Conservation (phyloP, 2,329 filamentous ascomycete genomes). For the Aureobasidium uvarum region DNA sequence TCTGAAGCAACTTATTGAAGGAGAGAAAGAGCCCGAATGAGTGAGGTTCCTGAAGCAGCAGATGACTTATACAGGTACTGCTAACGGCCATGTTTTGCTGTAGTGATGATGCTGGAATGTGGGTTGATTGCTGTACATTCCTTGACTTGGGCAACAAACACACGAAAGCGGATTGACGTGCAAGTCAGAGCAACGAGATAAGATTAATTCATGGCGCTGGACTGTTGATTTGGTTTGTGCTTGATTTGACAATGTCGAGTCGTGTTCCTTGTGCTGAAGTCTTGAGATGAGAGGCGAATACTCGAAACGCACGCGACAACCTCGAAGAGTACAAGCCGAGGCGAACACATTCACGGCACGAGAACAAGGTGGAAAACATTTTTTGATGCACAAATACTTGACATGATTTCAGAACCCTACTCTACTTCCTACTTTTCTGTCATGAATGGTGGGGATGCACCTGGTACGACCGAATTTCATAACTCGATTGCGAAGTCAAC, state of each 20-base stretch:
- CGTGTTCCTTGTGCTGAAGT: neutral
- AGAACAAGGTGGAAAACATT: neutral
- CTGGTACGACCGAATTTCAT: too few relatives aligned
- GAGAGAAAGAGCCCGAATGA: constrained; percentile 28
- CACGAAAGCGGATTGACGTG: constrained; percentile 30
- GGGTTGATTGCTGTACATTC: constrained; percentile 32
- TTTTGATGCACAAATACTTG: neutral
- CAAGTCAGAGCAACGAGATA: constrained; percentile 23
- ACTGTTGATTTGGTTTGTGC: neutral
- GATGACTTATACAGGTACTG: constrained; percentile 35
- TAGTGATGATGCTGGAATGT: constrained; percentile 35
- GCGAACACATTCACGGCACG: neutral
- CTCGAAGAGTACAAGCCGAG: neutral
- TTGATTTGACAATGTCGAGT: neutral
- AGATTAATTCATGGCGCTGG: constrained; percentile 3
- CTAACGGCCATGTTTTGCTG: constrained; percentile 33
- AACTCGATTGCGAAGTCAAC: too few relatives aligned
- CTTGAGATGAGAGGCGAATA: neutral
- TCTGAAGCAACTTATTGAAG: constrained; percentile 33
- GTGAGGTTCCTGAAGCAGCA: constrained; percentile 25
- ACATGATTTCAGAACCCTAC: neutral
- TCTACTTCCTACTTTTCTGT: neutral
- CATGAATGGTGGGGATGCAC: too few relatives aligned
- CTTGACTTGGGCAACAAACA: constrained; percentile 35
- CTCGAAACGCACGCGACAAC: neutral